Base-by-base conservation (phyloP, 176 grass and related monocot genomes). In the Eleusine coracana region DNA sequence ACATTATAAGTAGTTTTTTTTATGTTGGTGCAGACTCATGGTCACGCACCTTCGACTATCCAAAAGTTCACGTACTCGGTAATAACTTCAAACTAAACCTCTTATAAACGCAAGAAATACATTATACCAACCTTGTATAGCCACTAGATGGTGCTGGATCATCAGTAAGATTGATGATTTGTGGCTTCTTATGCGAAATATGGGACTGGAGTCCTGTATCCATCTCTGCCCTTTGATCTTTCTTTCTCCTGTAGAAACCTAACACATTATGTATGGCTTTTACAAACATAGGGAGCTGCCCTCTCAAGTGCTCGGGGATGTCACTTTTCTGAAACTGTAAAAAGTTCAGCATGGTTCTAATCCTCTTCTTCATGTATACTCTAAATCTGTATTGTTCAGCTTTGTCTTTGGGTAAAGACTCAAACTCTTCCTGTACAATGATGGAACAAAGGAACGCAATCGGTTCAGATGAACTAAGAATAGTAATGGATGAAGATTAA, bases 41-140 rank as follows among this genome's bases (percentile, higher is more conserved):
- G 10, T 23, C 52, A 40, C 31, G 59, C 1, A 48, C 42, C 29
- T 58, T 74, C 9, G 3, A 44, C 11, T 29, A 64, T 18, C n/a
- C 13, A 63, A 6, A 29, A 45, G 3, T 46, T 77, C 39, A 21
- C 1, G 17, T 7, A 21, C 52, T 45, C 14, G 16, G n/a, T 10
- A 10, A 8, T 51, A 10, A 52, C 6, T 34, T 36, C 17, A 10
- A 51, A 36, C 7, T 20, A 73, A 73, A 73, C n/a, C 56, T 59
- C 20, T n/a, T 58, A 9, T n/a, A 58, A 58, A 39, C 17, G 29
- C 17, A 39, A 38, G 16, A 36, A 74, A 18, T 10, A 54, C 27
- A 37, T 54, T 55, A 74, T 70, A 76, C 78, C n/a, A 62, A 87
- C 85, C 85, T 87, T 75, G 34, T 28, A 71, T 1, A 34, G 48